These are phyloP conservation scores for Parachaetomium inaequale DNA, from an alignment of 495 filamentous ascomycete genomes.

Conservation along the genomic window DNA sequence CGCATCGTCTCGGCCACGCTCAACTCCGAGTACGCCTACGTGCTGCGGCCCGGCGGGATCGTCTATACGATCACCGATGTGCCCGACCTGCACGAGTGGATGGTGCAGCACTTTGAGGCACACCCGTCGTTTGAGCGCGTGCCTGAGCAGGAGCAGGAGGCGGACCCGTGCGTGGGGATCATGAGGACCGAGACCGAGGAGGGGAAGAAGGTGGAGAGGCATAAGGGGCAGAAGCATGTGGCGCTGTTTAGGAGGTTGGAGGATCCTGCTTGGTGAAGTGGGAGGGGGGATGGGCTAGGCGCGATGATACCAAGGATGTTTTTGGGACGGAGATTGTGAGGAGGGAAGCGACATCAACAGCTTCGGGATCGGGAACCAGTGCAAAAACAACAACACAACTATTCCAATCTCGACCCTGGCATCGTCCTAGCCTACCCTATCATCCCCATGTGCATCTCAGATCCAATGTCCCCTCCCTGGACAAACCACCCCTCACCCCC, in stretches of 20 bases:
- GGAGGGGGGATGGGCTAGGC: not conserved
- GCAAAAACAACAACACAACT: not conserved
- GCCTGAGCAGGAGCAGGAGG: constrained; percentile 60
- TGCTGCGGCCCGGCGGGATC: constrained; percentile 73
- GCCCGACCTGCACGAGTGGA: constrained; percentile 89
- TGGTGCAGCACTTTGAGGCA: constrained; percentile 75
- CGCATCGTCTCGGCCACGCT: constrained; percentile 85
- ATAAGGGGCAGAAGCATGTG: constrained; percentile 83
- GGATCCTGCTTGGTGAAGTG: constrained; percentile 52
- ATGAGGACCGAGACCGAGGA: constrained; percentile 92
- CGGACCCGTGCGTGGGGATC: constrained; percentile 70
- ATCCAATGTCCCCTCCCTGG: too few relatives aligned
- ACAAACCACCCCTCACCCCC: too few relatives aligned
- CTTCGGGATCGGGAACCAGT: not conserved
- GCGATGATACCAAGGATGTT: not conserved
- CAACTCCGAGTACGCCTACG: constrained; percentile 90
- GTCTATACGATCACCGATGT: constrained; percentile 98
- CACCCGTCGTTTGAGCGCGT: constrained; percentile 66
- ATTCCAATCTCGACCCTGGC: not conserved
- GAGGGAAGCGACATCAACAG: not conserved
- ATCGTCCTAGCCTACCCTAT: too few relatives aligned
- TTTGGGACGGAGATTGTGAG: not conserved
- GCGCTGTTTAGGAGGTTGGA: constrained; percentile 76
- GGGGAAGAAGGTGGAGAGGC: constrained; percentile 92
- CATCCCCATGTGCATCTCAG: too few relatives aligned